Conservation (phyloP, 139 green algal species). For the Deuterostichococcus epilithicus region DNA sequence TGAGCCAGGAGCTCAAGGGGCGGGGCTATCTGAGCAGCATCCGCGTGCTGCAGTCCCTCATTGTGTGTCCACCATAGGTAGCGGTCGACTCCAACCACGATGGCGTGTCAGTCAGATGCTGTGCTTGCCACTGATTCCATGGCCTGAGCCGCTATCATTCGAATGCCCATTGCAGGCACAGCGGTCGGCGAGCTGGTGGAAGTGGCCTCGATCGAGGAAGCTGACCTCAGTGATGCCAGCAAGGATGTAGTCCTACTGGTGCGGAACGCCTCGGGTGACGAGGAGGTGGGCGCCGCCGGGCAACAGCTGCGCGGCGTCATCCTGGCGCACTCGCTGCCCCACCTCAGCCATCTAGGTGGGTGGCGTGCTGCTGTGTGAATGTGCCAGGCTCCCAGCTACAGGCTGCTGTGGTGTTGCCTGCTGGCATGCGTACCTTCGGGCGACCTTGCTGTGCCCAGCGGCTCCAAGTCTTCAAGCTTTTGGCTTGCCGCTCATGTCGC, state of each 20-base stretch:
- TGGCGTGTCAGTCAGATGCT: no score
- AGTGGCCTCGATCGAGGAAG: conserved; percentile 53
- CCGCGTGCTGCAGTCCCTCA: no score
- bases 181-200: conserved; percentile 61
- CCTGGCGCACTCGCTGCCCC: conserved; percentile 86
- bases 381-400: not conserved
- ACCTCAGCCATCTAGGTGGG: conserved; percentile 87
- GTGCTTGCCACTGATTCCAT: not conserved
- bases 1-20: no score
- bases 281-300: conserved; percentile 83
- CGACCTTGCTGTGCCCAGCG: no score
- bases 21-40: no score
- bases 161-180: conserved; percentile 28
- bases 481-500: no score
- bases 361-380: not conserved
- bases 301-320: conserved; percentile 70
- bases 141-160: not conserved
- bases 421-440: no score
- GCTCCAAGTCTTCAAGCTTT: no score
- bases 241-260: conserved; percentile 62
- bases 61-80: no score
- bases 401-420: no score
- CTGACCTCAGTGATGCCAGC: conserved; percentile 33
- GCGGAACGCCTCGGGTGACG: conserved; percentile 77
- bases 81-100: no score